Evolutionary conservation across 257 asterid genomes (phyloP), one percentile per base, ranked within the genome.

Genomic region (Nemophila menziesii): DNA sequence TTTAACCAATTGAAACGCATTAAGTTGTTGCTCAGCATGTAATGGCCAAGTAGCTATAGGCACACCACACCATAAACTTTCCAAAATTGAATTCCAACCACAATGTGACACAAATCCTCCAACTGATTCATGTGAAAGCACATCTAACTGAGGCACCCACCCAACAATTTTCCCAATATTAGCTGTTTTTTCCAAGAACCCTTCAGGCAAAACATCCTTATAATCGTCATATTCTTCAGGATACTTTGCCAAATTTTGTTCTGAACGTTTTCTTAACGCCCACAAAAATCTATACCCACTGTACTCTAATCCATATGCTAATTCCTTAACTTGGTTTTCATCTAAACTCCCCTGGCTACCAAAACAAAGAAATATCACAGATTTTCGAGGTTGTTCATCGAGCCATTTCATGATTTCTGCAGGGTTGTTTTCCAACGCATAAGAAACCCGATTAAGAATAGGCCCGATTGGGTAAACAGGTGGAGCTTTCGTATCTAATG

Each of bases 331-430:
- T 27, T 70, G 75, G 0, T 33, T 52, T 0, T 37, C 50, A 47
- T 54, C 57, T 2, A 74, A 39, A 48, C 90, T 68, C 45, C 81
- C 84, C 43, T 55, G 64, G 49, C 87, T 77, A 11, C 87, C 87
- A 18, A 77, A 74, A 33, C 79, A 73, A 1, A 77, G 15, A 43
- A 67, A 66, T 18, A 73, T 56, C 20, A 77, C 82, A 5, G 87
- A 77, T 1, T 47, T 4, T 15, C 33, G 13, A 5, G 66, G 69
- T 11, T 70, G 79, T 0, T 46, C 42, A 26, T 77, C 72, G 1
- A 80, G 64, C 85, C 89, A 80, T 12, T 44, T 14, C n/a, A 68
- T 21, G 0, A 56, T 22, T 3, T 49, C 68, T 1, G 48, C 39
- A 33, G 33, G 50, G 8, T 33, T 34, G 0, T 39, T 39, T 2